A percentile compares a stretch with the other conserved stretches of the same genome.
phyloP scores from a whole-genome alignment of 2,329 filamentous ascomycete genomes.

The Botrytis paeoniae region DNA sequence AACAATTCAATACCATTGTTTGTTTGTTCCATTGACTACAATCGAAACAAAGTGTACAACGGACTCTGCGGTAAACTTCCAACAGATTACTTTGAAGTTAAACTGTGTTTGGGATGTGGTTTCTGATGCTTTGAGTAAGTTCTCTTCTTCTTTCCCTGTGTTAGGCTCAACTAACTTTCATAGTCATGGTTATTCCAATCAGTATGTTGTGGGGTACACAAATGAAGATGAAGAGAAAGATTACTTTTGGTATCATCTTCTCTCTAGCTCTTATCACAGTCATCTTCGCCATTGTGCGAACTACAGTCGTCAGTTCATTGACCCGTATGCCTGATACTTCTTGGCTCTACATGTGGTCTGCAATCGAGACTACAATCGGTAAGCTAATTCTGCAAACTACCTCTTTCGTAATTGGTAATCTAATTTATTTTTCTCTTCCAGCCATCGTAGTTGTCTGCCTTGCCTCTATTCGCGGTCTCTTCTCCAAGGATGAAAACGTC shows the following conservation, averaged over 20 bases:
- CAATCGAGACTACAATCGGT: neutral
- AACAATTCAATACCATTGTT: neutral
- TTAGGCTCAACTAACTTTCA: neutral
- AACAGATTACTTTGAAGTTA: neutral
- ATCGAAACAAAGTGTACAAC: neutral
- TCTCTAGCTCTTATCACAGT: neutral
- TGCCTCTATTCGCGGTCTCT: neutral
- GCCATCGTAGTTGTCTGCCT: neutral
- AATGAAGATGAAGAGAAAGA: conserved; percentile 4
- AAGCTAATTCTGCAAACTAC: neutral
- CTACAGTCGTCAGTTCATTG: conserved; percentile 1
- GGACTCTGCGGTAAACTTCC: neutral
- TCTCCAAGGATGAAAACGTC: neutral
- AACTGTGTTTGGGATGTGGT: conserved; percentile 3
- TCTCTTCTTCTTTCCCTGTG: too few species aligned
- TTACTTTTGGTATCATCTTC: neutral
- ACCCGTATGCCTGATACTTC: neutral
- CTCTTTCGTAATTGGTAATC: rapidly evolving
- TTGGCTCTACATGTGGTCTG: conserved; percentile 4
- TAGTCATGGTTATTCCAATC: neutral
- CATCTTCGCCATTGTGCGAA: neutral
- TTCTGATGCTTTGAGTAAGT: neutral
- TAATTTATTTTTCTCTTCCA: neutral
- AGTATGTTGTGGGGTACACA: neutral
- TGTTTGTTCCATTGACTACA: neutral